Conservation (phyloP, 805 yeast genomes). For the Lachancea cidri region DNA sequence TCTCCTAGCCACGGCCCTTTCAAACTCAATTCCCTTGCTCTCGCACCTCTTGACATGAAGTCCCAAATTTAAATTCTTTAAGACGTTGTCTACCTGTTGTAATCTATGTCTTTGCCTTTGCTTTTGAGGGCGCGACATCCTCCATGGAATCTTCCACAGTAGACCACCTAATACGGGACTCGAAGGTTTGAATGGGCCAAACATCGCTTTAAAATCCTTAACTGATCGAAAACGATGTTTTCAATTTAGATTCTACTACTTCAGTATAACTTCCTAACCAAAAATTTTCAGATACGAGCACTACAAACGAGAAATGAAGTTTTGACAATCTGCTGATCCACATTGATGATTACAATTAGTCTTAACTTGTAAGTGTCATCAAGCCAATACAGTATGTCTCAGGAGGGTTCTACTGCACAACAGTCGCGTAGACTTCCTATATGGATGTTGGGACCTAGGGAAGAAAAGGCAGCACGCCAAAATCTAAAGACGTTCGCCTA, state of each 20-base stretch:
- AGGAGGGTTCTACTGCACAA: slow-evolving; percentile 11
- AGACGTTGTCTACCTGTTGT: slow-evolving; percentile 72
- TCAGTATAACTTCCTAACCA: too few species aligned
- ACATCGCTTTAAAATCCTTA: slow-evolving; percentile 18
- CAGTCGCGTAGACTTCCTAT: slow-evolving; percentile 47
- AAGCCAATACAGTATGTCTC: slow-evolving; percentile 6
- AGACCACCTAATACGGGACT: slow-evolving; percentile 28
- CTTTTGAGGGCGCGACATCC: slow-evolving; percentile 76
- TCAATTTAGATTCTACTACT: too few species aligned
- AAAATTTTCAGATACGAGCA: not conserved
- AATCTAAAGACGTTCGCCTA: slow-evolving; percentile 67
- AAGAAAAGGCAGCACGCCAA: slow-evolving; percentile 66
- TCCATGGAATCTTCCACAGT: slow-evolving; percentile 65
- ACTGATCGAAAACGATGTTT: too few species aligned
- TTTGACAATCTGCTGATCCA: too few species aligned
- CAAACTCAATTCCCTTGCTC: slow-evolving; percentile 17
- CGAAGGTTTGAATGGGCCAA: slow-evolving; percentile 31
- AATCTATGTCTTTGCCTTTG: slow-evolving; percentile 79
- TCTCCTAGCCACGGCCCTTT: slow-evolving; percentile 15
- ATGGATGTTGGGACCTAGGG: slow-evolving; percentile 74
- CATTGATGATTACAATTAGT: too few species aligned
- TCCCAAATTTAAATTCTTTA: slow-evolving; percentile 40
- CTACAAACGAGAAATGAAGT: not conserved
- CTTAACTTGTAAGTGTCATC: not conserved
- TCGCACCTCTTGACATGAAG: slow-evolving; percentile 25